A percentile compares a stretch with the other conserved stretches of the same genome.
phyloP scores from a whole-genome alignment of 306 rosid species.

The Abrus pulchellus region DNA sequence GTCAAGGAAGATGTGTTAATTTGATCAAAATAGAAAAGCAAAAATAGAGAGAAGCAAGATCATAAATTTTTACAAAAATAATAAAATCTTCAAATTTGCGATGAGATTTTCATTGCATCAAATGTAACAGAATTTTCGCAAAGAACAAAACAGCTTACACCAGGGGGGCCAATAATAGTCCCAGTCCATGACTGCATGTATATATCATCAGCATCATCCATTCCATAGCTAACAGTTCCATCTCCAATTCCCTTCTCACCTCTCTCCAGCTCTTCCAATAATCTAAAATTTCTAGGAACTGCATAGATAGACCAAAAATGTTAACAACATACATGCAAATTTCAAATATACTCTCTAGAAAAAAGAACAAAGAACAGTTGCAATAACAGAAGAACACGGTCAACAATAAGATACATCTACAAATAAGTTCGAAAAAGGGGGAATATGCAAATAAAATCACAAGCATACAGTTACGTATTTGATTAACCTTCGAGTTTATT shows the following conservation, averaged over 20 bases:
- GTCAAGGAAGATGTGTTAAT: conserved; percentile 12
- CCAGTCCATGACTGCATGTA: conserved; percentile 51
- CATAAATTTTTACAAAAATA: conserved; percentile 11
- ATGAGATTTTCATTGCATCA: conserved; percentile 22
- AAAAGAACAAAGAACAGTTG: neutral
- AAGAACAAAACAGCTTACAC: conserved; percentile 62
- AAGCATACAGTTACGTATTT: neutral
- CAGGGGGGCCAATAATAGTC: conserved; percentile 93
- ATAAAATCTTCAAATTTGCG: conserved; percentile 26
- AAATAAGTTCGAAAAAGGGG: neutral
- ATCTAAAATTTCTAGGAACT: conserved; percentile 97
- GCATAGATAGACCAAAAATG: conserved; percentile 40
- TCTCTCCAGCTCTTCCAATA: conserved; percentile 98
- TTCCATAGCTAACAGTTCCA: conserved; percentile 99
- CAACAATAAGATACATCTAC: conserved; percentile 7
- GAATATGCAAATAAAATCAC: conserved; percentile 1
- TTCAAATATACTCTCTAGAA: neutral
- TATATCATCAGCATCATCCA: conserved; percentile 98
- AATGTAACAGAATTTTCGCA: conserved; percentile 29
- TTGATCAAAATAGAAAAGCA: conserved; percentile 9
- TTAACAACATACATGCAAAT: conserved; percentile 26
- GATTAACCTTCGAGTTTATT: conserved; percentile 4
- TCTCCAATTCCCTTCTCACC: conserved; percentile 99
- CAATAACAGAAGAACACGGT: conserved; percentile 23
- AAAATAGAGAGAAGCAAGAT: conserved; percentile 8